These are phyloP conservation scores for Didymella lethalis DNA, from an alignment of 2,329 filamentous ascomycete species.

Conservation along the genomic window DNA sequence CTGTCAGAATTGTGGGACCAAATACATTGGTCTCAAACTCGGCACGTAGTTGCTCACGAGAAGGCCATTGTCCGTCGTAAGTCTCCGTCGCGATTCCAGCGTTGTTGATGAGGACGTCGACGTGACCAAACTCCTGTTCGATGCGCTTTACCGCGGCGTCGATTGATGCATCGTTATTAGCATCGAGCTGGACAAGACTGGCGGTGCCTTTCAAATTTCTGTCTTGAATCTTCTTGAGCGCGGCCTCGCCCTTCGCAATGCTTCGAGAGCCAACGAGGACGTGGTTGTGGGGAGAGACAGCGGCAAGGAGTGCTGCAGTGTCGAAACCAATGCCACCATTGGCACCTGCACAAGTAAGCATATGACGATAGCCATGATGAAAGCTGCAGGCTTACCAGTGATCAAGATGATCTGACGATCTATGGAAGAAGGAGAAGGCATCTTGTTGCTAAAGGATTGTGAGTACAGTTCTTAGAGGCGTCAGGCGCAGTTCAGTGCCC, in stretches of 20 bases:
- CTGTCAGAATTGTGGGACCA: constrained; percentile 45
- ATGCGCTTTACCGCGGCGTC: constrained; percentile 45
- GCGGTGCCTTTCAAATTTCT: constrained; percentile 41
- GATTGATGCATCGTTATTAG: constrained; percentile 47
- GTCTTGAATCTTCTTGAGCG: constrained; percentile 40
- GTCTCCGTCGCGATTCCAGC: constrained; percentile 64
- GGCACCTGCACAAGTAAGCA: constrained; percentile 34
- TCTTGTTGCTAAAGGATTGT: neutral
- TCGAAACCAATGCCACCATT: constrained; percentile 50
- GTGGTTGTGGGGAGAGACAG: constrained; percentile 43
- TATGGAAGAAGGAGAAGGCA: constrained; percentile 14
- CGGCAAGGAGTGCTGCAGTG: constrained; percentile 40
- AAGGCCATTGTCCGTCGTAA: constrained; percentile 15
- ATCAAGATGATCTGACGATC: constrained; percentile 42
- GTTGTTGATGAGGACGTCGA: constrained; percentile 89
- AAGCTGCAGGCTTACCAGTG: constrained; percentile 28
- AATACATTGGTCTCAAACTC: constrained; percentile 51
- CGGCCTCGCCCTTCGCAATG: constrained; percentile 42
- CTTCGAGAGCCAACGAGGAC: constrained; percentile 49
- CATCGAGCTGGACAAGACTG: constrained; percentile 48
- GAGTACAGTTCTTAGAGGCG: neutral
- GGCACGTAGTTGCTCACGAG: constrained; percentile 30
- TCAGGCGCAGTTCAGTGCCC: neutral
- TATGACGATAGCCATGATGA: neutral
- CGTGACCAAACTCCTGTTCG: constrained; percentile 43